Evolutionary conservation across 345 rosid species (phyloP).

Genomic region (Syzygium jambos): DNA sequence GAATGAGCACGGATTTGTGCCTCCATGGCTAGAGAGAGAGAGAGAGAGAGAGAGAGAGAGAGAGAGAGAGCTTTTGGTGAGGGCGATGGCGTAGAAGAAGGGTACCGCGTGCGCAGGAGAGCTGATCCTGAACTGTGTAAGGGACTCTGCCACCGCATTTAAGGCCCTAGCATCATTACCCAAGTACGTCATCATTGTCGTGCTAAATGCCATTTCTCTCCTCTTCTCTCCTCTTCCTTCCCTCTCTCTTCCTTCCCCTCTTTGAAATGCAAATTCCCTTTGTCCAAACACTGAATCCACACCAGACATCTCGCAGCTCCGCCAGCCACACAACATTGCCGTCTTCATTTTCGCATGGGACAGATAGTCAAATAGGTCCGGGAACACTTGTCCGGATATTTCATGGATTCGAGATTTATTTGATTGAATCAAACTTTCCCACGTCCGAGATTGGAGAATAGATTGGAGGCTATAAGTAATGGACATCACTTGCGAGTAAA

Average conservation of each 20-base stretch:
- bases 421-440: neutral
- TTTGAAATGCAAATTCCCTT: neutral
- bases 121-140: neutral
- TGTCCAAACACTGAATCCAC: neutral
- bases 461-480: neutral
- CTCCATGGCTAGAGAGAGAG: neutral
- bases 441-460: neutral
- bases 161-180: neutral
- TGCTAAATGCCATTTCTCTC: neutral
- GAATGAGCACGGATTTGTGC: neutral
- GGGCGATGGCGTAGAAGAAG: neutral
- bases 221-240: neutral
- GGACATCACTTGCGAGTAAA: neutral
- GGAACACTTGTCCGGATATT: neutral
- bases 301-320: neutral
- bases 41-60: neutral
- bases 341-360: neutral
- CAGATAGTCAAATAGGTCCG: no score
- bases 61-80: neutral
- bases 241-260: neutral
- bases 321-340: neutral
- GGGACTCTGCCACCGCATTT: neutral
- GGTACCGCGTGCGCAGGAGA: neutral
- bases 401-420: neutral
- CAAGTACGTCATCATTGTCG: constrained; percentile 3